A percentile compares a stretch with the other conserved stretches of the same genome.
Conservation (phyloP, 345 rosid genomes). For the Lepidium sativum region DNA sequence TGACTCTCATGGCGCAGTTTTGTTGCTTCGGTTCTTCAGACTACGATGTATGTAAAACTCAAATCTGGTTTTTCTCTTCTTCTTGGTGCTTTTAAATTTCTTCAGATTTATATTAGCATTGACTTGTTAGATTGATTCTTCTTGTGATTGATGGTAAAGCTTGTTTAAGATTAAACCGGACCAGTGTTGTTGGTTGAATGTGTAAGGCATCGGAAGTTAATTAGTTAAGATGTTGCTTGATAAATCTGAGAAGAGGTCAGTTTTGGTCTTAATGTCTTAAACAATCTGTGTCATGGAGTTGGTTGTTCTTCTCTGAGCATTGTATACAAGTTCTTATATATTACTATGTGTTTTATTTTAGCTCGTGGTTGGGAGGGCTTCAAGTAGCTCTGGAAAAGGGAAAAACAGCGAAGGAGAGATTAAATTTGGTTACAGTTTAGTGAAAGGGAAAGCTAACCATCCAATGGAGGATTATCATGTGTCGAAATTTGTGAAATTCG, state of each 20-base stretch:
- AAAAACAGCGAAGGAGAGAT: constrained; percentile 38
- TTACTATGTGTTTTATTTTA: constrained; percentile 5
- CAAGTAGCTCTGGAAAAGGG: constrained; percentile 55
- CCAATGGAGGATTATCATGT: constrained; percentile 80
- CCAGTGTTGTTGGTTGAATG: neutral
- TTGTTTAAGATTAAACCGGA: neutral
- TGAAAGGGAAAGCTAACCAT: constrained; percentile 71
- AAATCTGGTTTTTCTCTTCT: neutral
- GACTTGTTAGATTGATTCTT: neutral
- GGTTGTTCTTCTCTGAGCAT: neutral
- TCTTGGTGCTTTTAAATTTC: neutral
- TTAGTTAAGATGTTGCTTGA: neutral
- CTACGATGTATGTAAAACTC: constrained; percentile 25
- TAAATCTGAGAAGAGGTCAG: neutral
- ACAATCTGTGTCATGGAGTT: neutral
- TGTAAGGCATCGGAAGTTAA: neutral
- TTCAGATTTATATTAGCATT: neutral
- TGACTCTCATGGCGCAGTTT: constrained; percentile 17
- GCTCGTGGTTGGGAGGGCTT: constrained; percentile 40
- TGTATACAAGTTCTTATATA: neutral
- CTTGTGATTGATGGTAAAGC: neutral
- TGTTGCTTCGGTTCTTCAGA: constrained; percentile 33
- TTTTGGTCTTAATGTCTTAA: neutral
- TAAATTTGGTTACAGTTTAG: constrained; percentile 52
- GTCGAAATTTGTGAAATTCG: constrained; percentile 40